These are phyloP conservation scores for Vitis rotundifolia DNA, from an alignment of 164 flowering plant species.

Conservation along the genomic window DNA sequence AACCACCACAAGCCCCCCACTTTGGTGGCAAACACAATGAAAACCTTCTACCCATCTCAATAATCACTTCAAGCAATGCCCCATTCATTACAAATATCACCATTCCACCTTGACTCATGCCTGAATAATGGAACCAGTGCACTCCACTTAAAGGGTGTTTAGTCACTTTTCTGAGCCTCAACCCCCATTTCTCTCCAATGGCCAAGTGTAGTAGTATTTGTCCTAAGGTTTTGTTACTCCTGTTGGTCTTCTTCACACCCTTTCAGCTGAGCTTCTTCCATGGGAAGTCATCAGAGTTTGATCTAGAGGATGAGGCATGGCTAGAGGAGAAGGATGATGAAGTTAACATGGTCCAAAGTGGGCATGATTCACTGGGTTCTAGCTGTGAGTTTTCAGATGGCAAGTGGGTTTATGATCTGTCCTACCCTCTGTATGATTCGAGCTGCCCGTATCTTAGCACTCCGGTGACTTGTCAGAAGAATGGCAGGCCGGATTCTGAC, in stretches of 20 bases:
- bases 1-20: no score
- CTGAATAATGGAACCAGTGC: no score
- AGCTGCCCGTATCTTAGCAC: conserved; percentile 73
- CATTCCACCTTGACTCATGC: no score
- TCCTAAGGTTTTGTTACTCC: background rate
- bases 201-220: no score
- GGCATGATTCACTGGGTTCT: conserved; percentile 14
- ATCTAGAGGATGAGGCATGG: conserved; percentile 35
- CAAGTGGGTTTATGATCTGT: conserved; percentile 70
- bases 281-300: conserved; percentile 22
- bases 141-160: no score
- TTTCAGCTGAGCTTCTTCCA: conserved; percentile 20
- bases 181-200: no score
- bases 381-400: conserved; percentile 62
- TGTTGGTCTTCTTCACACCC: conserved; percentile 16
- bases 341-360: conserved; percentile 37
- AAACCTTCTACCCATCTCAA: no score
- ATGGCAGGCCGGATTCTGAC: conserved; percentile 87
- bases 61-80: no score
- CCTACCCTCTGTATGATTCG: conserved; percentile 79
- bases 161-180: no score
- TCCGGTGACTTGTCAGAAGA: conserved; percentile 56
- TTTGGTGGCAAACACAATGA: no score
- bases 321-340: conserved; percentile 47
- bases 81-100: no score